phyloP scores from a whole-genome alignment of 139 green algal genomes.

The Haematococcus sp. region DNA sequence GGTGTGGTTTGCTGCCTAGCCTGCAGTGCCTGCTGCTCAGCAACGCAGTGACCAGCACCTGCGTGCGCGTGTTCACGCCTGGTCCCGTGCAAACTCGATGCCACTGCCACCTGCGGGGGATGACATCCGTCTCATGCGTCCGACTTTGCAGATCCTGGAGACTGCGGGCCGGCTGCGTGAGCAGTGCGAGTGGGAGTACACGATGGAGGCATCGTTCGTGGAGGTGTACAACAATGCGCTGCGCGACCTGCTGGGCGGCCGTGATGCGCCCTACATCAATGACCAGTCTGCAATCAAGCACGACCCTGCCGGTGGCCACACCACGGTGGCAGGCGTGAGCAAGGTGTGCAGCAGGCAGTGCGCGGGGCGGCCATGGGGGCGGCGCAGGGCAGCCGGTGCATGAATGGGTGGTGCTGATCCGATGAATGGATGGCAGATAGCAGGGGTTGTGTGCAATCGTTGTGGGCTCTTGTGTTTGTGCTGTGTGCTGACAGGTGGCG shows the following conservation, averaged over 20 bases:
- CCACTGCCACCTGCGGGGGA: too few relatives aligned
- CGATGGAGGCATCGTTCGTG: slow-evolving; percentile 85
- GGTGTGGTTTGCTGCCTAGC: too few relatives aligned
- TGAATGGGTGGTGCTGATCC: too few relatives aligned
- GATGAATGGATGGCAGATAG: too few relatives aligned
- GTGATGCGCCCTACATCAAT: slow-evolving; percentile 33
- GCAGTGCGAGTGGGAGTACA: slow-evolving; percentile 83
- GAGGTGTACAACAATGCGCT: slow-evolving; percentile 60
- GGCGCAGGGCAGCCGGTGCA: too few relatives aligned
- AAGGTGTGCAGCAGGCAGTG: slow-evolving; percentile 23
- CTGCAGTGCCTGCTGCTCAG: too few relatives aligned
- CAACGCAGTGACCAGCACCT: too few relatives aligned
- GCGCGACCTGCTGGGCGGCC: slow-evolving; percentile 75
- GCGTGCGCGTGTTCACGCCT: too few relatives aligned
- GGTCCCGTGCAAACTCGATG: too few relatives aligned
- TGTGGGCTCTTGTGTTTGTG: neutral
- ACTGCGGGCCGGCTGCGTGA: slow-evolving; percentile 45
- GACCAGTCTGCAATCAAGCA: slow-evolving; percentile 86
- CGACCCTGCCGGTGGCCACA: slow-evolving; percentile 70
- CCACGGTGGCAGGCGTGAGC: slow-evolving; percentile 49
- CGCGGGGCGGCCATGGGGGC: too few relatives aligned
- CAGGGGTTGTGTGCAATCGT: neutral
- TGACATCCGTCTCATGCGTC: too few relatives aligned
- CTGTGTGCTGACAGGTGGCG: slow-evolving; percentile 34
- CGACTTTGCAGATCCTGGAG: slow-evolving; percentile 64